These are phyloP conservation scores for Fistulinella staudtii DNA, from an alignment of 1,284 basidiomycete species.

Conservation along the genomic window DNA sequence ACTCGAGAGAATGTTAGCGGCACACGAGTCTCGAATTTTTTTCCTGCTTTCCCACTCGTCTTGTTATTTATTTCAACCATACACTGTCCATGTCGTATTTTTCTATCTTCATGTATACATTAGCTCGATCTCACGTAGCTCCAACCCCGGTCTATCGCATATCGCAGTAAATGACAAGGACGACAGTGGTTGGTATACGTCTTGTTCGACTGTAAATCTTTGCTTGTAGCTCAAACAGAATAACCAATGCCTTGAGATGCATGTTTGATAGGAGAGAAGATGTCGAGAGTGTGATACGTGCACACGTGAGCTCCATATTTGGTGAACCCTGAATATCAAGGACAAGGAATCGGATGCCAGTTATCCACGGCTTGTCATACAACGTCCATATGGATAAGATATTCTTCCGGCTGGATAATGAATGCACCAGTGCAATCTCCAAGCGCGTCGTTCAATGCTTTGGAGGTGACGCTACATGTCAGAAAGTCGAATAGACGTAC, in stretches of 20 bases:
- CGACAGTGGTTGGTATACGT: constrained; percentile 8
- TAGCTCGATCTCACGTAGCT: no score
- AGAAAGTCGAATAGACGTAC: constrained; percentile 10
- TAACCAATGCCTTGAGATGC: background rate
- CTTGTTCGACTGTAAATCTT: constrained; percentile 10
- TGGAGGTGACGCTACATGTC: constrained; percentile 4
- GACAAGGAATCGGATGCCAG: constrained; percentile 5
- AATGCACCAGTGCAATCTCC: constrained; percentile 3
- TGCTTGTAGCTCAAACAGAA: no score
- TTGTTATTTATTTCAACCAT: no score
- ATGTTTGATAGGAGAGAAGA: constrained; percentile 5
- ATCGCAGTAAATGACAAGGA: constrained; percentile 5
- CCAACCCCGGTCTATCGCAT: constrained; percentile 8
- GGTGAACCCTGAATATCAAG: constrained; percentile 7
- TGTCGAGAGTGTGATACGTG: background rate
- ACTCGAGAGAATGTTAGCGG: no score
- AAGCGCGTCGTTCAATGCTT: background rate
- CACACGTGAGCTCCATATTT: constrained; percentile 5
- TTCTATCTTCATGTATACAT: no score
- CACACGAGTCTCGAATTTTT: no score
- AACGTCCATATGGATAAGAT: background rate
- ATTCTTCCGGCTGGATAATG: background rate
- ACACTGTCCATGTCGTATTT: no score
- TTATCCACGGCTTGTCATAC: constrained; percentile 7
- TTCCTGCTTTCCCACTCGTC: no score